phyloP scores from a whole-genome alignment of 2,329 filamentous ascomycete species.

The Ascochyta pisi region DNA sequence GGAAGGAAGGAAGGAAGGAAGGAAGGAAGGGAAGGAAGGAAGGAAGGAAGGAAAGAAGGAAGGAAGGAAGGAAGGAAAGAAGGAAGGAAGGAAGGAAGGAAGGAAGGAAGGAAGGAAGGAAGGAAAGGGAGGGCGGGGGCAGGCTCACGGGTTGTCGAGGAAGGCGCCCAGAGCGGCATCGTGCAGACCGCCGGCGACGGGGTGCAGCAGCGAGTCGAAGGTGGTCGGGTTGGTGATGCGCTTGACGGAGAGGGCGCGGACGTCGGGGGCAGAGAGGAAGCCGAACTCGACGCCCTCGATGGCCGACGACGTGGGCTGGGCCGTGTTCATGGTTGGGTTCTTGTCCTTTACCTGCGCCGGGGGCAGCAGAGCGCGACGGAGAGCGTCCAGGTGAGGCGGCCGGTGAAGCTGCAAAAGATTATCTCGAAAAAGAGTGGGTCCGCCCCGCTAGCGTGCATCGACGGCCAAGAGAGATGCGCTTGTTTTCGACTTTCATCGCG shows the following conservation, averaged over 20 bases:
- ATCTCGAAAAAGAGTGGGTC: conserved; percentile 34
- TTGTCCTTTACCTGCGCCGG: conserved; percentile 11
- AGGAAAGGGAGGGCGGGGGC: background rate
- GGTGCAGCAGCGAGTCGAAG: conserved; percentile 91
- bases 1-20: too few species aligned
- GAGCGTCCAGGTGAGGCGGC: background rate
- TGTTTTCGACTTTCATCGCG: too few species aligned
- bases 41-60: too few species aligned
- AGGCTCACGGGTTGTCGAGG: conserved; percentile 72
- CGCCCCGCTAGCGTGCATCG: conserved; percentile 24
- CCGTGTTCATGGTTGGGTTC: conserved; percentile 51
- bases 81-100: too few species aligned
- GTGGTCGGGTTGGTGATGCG: conserved; percentile 91
- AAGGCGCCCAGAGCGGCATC: conserved; percentile 91
- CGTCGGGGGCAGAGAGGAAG: conserved; percentile 81
- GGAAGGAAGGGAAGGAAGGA: too few species aligned
- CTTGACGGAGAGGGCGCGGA: conserved; percentile 89
- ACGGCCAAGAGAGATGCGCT: background rate
- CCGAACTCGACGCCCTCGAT: conserved; percentile 90
- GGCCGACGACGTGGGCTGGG: conserved; percentile 80
- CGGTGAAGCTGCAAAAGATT: conserved; percentile 36
- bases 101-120: too few species aligned
- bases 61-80: too few species aligned
- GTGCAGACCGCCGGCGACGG: conserved; percentile 88
- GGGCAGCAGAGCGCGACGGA: conserved; percentile 7